Evolutionary conservation across 805 yeast genomes (phyloP).

Genomic region (Ogataea henricii): DNA sequence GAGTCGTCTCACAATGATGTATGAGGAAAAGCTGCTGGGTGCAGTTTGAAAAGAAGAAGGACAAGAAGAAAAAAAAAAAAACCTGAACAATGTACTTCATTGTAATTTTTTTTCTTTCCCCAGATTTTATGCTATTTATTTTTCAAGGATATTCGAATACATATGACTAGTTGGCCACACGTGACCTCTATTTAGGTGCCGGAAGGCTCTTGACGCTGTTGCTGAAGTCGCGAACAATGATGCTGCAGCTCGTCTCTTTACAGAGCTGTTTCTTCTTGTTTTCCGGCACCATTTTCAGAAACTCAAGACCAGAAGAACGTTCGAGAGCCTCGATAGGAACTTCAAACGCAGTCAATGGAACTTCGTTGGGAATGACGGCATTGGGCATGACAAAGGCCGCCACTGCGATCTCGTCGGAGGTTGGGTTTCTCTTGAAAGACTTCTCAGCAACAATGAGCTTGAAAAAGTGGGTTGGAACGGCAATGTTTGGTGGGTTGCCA

Average conservation of each 20-base stretch:
- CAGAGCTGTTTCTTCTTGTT: constrained; percentile 66
- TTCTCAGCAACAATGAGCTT: constrained; percentile 86
- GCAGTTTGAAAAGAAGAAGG: constrained; percentile 1
- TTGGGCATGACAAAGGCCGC: constrained; percentile 96
- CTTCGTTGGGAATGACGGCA: constrained; percentile 68
- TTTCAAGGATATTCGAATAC: background rate
- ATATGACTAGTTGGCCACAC: background rate
- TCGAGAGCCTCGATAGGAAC: constrained; percentile 92
- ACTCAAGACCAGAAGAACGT: constrained; percentile 80
- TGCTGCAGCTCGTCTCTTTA: constrained; percentile 74
- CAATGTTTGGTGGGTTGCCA: constrained; percentile 94
- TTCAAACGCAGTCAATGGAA: constrained; percentile 72
- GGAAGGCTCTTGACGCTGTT: constrained; percentile 39
- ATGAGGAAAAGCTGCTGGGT: constrained; percentile 45
- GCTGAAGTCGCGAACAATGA: constrained; percentile 78
- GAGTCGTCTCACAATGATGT: constrained; percentile 50
- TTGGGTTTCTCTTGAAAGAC: constrained; percentile 39
- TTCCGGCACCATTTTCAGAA: constrained; percentile 68
- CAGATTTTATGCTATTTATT: background rate
- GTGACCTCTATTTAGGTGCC: constrained; percentile 26
- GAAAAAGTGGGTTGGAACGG: constrained; percentile 97
- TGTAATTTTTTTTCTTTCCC: background rate
- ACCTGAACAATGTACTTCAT: no score
- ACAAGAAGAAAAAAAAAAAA: background rate
- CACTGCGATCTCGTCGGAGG: constrained; percentile 56